Percentiles rank a stretch among this genome's conserved stretches.
phyloP scores from a whole-genome alignment of 1,284 basidiomycete genomes.

The Caloboletus inedulis region DNA sequence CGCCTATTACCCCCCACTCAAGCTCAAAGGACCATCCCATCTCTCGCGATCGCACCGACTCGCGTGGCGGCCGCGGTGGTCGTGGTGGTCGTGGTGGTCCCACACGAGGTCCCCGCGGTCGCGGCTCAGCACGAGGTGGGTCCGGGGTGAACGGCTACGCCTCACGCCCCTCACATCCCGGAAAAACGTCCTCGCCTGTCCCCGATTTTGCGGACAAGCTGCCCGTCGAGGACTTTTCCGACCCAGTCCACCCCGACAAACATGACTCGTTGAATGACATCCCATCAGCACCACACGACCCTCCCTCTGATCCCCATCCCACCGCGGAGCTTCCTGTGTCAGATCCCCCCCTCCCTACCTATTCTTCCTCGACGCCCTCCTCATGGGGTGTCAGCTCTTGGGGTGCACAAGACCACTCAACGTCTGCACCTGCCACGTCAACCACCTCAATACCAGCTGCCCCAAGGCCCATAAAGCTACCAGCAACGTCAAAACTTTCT shows the following conservation, averaged over 20 bases:
- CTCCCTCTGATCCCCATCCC: slow-evolving; percentile 9
- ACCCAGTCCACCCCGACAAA: slow-evolving; percentile 20
- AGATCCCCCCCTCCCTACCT: slow-evolving; percentile 8
- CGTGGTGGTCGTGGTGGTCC: slow-evolving; percentile 59
- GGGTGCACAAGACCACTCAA: slow-evolving; percentile 30
- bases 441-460: slow-evolving; percentile 26
- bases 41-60: slow-evolving; percentile 50
- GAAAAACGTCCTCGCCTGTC: slow-evolving; percentile 23
- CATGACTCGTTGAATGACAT: slow-evolving; percentile 17
- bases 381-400: slow-evolving; percentile 26
- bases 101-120: slow-evolving; percentile 57
- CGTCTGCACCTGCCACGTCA: slow-evolving; percentile 17
- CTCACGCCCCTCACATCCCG: slow-evolving; percentile 22
- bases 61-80: slow-evolving; percentile 63
- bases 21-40: slow-evolving; percentile 47
- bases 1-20: slow-evolving; percentile 29
- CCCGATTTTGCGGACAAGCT: slow-evolving; percentile 22
- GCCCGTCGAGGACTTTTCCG: slow-evolving; percentile 19
- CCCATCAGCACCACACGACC: slow-evolving; percentile 12
- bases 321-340: slow-evolving; percentile 11
- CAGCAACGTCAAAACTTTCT: slow-evolving; percentile 68
- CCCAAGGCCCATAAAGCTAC: slow-evolving; percentile 47
- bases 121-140: slow-evolving; percentile 51
- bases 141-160: slow-evolving; percentile 31
- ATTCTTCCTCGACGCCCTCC: slow-evolving; percentile 17